Evolutionary conservation across 805 yeast genomes (phyloP), one percentile per base, ranked within the genome.

Genomic region (Hagleromyces aurorensis): DNA sequence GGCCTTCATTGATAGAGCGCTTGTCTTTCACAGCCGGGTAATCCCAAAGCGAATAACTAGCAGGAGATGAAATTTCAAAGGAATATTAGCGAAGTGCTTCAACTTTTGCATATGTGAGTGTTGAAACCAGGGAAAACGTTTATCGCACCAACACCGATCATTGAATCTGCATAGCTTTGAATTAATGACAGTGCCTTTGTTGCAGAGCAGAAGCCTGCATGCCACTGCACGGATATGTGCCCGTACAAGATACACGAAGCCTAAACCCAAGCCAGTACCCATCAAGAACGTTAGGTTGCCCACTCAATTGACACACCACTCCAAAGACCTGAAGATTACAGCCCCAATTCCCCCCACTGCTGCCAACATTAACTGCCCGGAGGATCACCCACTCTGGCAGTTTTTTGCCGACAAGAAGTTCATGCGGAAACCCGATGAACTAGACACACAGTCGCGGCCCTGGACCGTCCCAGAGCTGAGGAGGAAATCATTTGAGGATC

Each of bases 351-450:
- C 83, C 9, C 97, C 98, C 10, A 71, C 91, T 2, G 77, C 71
- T 31, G 65, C 69, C 40, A 83, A 83, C 55, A 67, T 87, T 32
- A 67, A 67, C 36, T 81, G 82, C 19, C 69, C 75, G 9, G 89
- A 79, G 4, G 81, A 80, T 53, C 98, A 91, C 59, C 98, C 97
- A 17, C 66, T 91, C 40, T 91, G 96, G 95, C 87, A 82, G 46
- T 91, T 91, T 55, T 91, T 89, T 62, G 54, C 63, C 27, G 69
- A 81, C 21, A 66, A 75, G 34, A 65, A 69, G 46, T 73, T 76
- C 36, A 59, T 81, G 36, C 70, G 96, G 44, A 52, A 64, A 2
- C 57, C 69, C 3, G 71, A 65, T 2, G 82, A 77, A 13, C 47
- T 75, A 16, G 63, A 70, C 29, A 51, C 56, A 16, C 60, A 64